phyloP scores from a whole-genome alignment of 495 filamentous ascomycete species.

The Lineolata rhizophorae region DNA sequence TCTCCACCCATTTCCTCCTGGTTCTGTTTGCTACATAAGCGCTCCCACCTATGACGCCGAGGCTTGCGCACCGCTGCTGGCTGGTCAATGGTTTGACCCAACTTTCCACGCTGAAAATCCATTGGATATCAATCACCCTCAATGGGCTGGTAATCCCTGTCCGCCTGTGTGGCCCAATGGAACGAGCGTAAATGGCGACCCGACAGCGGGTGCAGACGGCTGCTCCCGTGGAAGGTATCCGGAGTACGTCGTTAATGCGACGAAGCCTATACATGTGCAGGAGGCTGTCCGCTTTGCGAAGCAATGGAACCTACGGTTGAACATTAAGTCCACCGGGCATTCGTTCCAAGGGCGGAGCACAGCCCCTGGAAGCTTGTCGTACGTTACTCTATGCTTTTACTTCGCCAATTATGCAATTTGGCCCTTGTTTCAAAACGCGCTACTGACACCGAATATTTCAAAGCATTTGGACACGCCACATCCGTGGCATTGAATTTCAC shows the following conservation, averaged over 20 bases:
- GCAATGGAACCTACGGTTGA: constrained; percentile 31
- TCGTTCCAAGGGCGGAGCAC: constrained; percentile 3
- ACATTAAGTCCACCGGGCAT: constrained; percentile 53
- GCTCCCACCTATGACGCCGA: too few relatives aligned
- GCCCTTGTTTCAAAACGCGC: neutral
- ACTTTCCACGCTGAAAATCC: constrained; percentile 8
- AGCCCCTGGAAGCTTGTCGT: constrained; percentile 7
- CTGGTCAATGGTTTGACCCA: constrained; percentile 9
- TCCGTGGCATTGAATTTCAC: constrained; percentile 6
- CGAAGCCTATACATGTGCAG: constrained; percentile 30
- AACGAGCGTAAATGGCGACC: constrained; percentile 8
- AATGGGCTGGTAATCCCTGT: constrained; percentile 10
- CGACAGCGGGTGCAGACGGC: constrained; percentile 5
- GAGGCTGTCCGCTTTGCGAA: constrained; percentile 39
- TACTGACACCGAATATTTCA: neutral
- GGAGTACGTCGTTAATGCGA: constrained; percentile 35
- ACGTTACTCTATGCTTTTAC: neutral
- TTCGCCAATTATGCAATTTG: neutral
- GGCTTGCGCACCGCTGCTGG: too few relatives aligned
- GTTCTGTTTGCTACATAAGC: too few relatives aligned
- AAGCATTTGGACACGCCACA: constrained; percentile 12
- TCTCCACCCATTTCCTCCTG: too few relatives aligned
- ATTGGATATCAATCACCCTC: constrained; percentile 9
- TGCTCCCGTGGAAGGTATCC: constrained; percentile 37
- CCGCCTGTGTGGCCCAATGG: constrained; percentile 10